phyloP scores from a whole-genome alignment of 352 stramenopile species.

The Phytophthora macrochlamydospora region DNA sequence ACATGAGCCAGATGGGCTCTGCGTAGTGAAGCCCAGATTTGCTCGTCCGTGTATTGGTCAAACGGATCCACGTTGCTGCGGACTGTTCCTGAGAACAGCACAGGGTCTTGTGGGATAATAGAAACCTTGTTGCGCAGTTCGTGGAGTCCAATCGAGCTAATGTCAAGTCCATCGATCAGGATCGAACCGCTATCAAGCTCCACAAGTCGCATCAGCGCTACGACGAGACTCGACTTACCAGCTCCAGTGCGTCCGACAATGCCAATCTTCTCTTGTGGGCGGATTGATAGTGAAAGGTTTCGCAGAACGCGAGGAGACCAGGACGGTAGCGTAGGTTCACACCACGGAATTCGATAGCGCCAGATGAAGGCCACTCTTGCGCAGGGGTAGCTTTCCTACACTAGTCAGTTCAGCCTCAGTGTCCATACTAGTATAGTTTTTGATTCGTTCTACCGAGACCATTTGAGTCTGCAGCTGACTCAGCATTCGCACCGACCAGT shows the following conservation, averaged over 20 bases:
- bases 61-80: conserved; percentile 94
- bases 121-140: conserved; percentile 62
- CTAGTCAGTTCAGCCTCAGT: conserved; percentile 86
- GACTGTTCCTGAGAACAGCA: conserved; percentile 94
- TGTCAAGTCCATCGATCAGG: conserved; percentile 66
- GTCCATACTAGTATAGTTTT: conserved; percentile 69
- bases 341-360: conserved; percentile 86
- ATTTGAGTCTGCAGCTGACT: conserved; percentile 83
- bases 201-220: conserved; percentile 91
- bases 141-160: conserved; percentile 58
- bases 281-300: conserved; percentile 82
- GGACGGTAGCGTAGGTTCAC: conserved; percentile 91
- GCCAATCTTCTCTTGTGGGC: conserved; percentile 85
- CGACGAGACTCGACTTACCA: conserved; percentile 91
- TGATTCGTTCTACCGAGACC: conserved; percentile 78
- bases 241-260: conserved; percentile 86
- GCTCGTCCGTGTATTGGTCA: conserved; percentile 82
- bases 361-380: conserved; percentile 82
- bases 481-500: conserved; percentile 77
- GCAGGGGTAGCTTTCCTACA: conserved; percentile 73
- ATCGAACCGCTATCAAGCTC: conserved; percentile 82
- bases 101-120: conserved; percentile 95
- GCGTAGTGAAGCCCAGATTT: conserved; percentile 89
- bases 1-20: conserved; percentile 77
- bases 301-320: conserved; percentile 61